Evolutionary conservation across 768 basidiomycete species (phyloP).

Genomic region (Trametes gibbosa): DNA sequence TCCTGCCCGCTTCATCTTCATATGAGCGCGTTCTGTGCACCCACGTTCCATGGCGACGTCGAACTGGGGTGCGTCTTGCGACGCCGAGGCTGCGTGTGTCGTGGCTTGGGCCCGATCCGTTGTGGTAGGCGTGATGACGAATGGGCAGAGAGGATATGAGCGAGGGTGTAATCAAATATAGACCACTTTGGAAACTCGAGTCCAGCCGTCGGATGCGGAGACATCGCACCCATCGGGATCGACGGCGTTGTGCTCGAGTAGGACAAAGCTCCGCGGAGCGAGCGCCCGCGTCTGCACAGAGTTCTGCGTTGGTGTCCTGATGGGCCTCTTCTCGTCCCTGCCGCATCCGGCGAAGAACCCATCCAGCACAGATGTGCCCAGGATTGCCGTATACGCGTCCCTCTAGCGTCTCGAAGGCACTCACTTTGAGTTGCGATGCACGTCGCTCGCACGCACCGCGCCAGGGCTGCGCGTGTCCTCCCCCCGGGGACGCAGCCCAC

Average conservation of each 20-base stretch:
- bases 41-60: slow-evolving; percentile 14
- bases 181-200: slow-evolving; percentile 7
- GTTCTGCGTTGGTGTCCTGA: slow-evolving; percentile 2
- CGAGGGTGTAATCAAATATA: slow-evolving; percentile 5
- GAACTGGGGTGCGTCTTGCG: slow-evolving; percentile 10
- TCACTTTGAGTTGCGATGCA: slow-evolving; percentile 15
- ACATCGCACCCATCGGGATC: slow-evolving; percentile 2
- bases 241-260: slow-evolving; percentile 13
- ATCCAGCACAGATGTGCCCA: background rate
- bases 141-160: background rate
- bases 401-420: slow-evolving; percentile 10
- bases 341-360: slow-evolving; percentile 5
- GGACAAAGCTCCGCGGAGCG: background rate
- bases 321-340: slow-evolving; percentile 1
- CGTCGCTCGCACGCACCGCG: background rate
- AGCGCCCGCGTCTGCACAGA: slow-evolving; percentile 4
- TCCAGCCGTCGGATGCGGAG: slow-evolving; percentile 8
- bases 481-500: background rate
- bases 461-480: background rate
- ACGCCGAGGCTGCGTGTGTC: slow-evolving; percentile 6
- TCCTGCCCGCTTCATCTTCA: background rate
- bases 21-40: background rate
- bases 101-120: background rate
- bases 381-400: slow-evolving; percentile 7
- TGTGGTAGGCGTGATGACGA: slow-evolving; percentile 12